Percentiles rank a stretch among this genome's conserved stretches.
Conservation (phyloP, 352 stramenopile genomes). For the Globisporangium orthogonon region DNA sequence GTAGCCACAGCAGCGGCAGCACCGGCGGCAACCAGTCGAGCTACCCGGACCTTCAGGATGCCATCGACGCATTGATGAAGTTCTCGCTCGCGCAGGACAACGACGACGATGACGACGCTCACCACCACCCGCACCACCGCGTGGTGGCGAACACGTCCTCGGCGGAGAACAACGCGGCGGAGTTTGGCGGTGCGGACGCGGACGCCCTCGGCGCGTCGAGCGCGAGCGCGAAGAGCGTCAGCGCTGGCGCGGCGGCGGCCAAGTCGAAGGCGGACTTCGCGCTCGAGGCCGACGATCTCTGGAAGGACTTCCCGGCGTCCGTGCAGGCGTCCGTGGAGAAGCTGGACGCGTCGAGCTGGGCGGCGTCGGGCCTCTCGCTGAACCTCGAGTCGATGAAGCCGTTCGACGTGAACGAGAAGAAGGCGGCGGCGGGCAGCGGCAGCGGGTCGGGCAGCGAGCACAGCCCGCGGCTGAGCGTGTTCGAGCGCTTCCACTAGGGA, state of each 20-base stretch:
- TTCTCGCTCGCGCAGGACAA: constrained; percentile 66
- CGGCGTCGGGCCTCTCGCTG: constrained; percentile 40
- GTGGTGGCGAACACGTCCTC: constrained; percentile 13
- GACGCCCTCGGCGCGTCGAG: not conserved
- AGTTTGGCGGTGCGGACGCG: not conserved
- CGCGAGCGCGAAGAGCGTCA: not conserved
- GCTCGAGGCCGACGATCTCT: constrained; percentile 60
- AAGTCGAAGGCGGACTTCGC: constrained; percentile 43
- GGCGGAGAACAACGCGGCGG: constrained; percentile 5
- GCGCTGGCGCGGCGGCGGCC: not conserved
- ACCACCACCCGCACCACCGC: constrained; percentile 3
- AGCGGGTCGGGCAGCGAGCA: constrained; percentile 32
- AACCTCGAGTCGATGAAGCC: constrained; percentile 46
- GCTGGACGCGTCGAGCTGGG: constrained; percentile 41
- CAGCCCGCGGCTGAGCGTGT: constrained; percentile 74
- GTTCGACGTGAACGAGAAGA: constrained; percentile 28
- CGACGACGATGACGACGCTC: constrained; percentile 16
- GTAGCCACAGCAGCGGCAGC: constrained; percentile 7
- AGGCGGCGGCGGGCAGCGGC: constrained; percentile 2
- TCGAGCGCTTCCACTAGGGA: constrained; percentile 76
- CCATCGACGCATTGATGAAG: constrained; percentile 85
- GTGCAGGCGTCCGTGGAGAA: constrained; percentile 32
- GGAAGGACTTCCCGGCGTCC: constrained; percentile 68
- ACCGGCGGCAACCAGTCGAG: constrained; percentile 16
- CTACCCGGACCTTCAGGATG: constrained; percentile 80